Base-by-base conservation (phyloP, 306 rosid species). In the Mimosa bimucronata region DNA sequence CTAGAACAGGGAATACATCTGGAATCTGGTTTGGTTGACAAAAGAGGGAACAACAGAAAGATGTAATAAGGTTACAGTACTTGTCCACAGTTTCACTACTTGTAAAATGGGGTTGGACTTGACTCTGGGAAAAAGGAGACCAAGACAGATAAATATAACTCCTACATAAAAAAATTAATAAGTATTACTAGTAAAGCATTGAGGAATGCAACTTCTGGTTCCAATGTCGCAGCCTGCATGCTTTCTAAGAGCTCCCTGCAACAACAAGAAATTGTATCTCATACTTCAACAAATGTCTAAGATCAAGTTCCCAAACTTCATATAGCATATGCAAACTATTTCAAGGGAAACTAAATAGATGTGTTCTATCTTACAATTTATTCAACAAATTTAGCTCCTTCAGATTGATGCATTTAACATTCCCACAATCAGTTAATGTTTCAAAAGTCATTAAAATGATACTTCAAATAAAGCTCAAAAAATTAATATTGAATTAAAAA, bases 151-250 rank as follows among this genome's bases (percentile, higher is more conserved):
- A 7, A 30, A 9, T 11, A 13, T 21, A 61, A 16, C 31, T 15
- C 12, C n/a, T n/a, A 44, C 64, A 68, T 57, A 45, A 44, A 77
- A 57, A 76, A 75, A 16, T 45, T 26, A 70, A 76, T 29, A 52
- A 74, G 81, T 15, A 57, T 64, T 84, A 92, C 97, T 66, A 92
- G 98, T 62, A 84, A 88, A 72, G 98, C 95, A 83, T 88, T 92
- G 80, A 94, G 92, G 85, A 94, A 86, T 3, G 95, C 89, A 77
- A 84, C 92, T 94, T 94, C 97, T 21, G 98, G 94, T 52, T 92
- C 97, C 89, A 92, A 78, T 15, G 95, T 90, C 72, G 90, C 92
- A 30, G 95, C 87, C 84, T 91, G 97, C 95, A 94, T 90, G 31
- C 85, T 82, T 66, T 89, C 92, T 77, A 91, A 88, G 79, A 94